Conservation (phyloP, 1,139 yeast species). For the Kodamaea anthophila region DNA sequence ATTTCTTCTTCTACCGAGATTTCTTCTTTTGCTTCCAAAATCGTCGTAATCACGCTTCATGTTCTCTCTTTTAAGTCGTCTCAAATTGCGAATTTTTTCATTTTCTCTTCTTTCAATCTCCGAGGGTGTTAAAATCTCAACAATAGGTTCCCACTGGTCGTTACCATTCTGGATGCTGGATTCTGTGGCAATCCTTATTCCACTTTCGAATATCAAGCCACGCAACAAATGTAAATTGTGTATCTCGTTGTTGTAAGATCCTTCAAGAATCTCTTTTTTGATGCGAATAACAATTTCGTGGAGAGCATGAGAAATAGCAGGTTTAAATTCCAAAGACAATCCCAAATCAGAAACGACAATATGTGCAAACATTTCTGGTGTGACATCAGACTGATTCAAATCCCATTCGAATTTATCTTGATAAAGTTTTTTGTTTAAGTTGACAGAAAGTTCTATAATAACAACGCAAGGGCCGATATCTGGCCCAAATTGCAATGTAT, state of each 20-base stretch:
- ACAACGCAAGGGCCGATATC: conserved; percentile 64
- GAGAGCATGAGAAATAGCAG: conserved; percentile 83
- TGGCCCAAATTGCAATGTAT: conserved; percentile 56
- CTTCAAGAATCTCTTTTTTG: conserved; percentile 84
- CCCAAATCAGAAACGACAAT: conserved; percentile 83
- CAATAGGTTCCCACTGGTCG: conserved; percentile 84
- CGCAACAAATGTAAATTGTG: conserved; percentile 41
- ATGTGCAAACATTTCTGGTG: conserved; percentile 83
- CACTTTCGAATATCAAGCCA: conserved; percentile 41
- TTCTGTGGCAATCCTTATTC: conserved; percentile 41
- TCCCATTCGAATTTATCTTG: conserved; percentile 98
- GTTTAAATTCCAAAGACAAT: conserved; percentile 74
- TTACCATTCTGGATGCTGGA: conserved; percentile 41
- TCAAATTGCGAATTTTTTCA: conserved; percentile 85
- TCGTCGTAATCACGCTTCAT: conserved; percentile 54
- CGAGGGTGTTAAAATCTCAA: conserved; percentile 81
- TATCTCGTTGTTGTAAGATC: conserved; percentile 46
- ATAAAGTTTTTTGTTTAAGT: conserved; percentile 73
- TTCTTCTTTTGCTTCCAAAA: conserved; percentile 29
- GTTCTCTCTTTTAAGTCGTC: conserved; percentile 89
- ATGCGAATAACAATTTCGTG: conserved; percentile 74
- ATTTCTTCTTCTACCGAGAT: conserved; percentile 9
- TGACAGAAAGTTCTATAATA: conserved; percentile 74
- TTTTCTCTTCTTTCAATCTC: conserved; percentile 94
- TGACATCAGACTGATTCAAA: conserved; percentile 51